Evolutionary conservation across 208 protist genomes (phyloP), one percentile per base, ranked within the genome.

Genomic region (Leishmania martiniquensis): DNA sequence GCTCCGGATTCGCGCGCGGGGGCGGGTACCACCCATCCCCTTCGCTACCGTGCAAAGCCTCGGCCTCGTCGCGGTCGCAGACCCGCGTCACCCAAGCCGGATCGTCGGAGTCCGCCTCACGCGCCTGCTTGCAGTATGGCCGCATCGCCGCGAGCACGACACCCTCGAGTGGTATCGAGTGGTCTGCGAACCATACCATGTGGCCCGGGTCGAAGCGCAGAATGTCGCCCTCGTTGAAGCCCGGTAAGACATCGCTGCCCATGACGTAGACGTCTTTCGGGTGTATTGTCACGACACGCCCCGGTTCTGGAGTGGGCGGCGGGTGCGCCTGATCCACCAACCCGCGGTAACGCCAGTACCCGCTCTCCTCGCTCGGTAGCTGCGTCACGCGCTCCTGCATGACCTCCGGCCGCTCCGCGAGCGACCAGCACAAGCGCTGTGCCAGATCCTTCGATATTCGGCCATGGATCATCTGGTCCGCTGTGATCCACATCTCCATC

Each of bases 401-500:
- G 34, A 92, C 84, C 68, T 94, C 88, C 1, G 92, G 90, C 49
- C 84, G 82, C 85, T 92, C 87, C 59, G 92, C 90, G 32, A 96
- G 82, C 4, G 85, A 85, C 82, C 83, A 91, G 82, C 92, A 96
- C 4, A 96, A 84, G 20, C 82, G 89, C 82, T 91, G 81, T 13
- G 90, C 92, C 13, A 96, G 73, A 34, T 88, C 80, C 59, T 87
- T 89, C 62, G 74, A 85, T 82, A 96, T 87, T 29, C 92, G 88
- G 45, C 90, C 88, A 70, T 96, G 92, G 54, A 96, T 86, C 90
- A 96, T 93, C 68, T 84, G 84, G 54, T 96, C 89, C 25, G 78
- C 72, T n/a, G 90, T 96, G 39, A 96, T 88, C 91, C 92, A 96
- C 92, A 93, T 96, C 80, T 94, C 90, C 51, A 96, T 87, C 76